Conservation (phyloP, 1,284 basidiomycete species). For the Boletus holoroseus region DNA sequence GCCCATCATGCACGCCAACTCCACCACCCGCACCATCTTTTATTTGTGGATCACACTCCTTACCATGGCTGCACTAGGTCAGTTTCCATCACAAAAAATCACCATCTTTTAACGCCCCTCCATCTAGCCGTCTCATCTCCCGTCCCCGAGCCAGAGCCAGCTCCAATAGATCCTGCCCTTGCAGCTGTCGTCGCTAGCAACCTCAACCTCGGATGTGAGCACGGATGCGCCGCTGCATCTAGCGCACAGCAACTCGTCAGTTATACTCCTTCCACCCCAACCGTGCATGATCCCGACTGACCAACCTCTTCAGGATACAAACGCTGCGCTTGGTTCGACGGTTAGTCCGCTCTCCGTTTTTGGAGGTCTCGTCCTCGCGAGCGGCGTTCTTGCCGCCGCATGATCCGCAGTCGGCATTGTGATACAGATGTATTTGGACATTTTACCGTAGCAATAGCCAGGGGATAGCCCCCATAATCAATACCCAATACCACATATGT, state of each 20-base stretch:
- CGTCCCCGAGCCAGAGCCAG: conserved; percentile 21
- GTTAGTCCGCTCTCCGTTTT: conserved; percentile 17
- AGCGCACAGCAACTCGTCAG: conserved; percentile 25
- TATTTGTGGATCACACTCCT: conserved; percentile 23
- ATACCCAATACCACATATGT: conserved; percentile 1
- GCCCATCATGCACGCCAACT: conserved; percentile 14
- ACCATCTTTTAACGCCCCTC: not conserved
- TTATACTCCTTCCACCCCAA: not conserved
- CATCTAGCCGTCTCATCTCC: conserved; percentile 21
- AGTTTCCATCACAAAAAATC: not conserved
- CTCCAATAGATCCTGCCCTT: conserved; percentile 20
- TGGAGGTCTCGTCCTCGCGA: conserved; percentile 20
- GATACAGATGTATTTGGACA: conserved; percentile 12
- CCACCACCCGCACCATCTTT: conserved; percentile 15
- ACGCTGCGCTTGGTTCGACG: conserved; percentile 21
- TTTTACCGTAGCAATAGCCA: conserved; percentile 21
- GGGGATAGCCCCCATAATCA: conserved; percentile 4
- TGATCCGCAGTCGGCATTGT: conserved; percentile 8
- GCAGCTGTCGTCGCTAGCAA: conserved; percentile 22
- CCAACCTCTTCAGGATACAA: conserved; percentile 13
- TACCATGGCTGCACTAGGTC: conserved; percentile 21
- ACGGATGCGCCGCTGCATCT: conserved; percentile 23
- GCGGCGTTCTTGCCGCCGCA: conserved; percentile 17
- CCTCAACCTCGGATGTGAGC: conserved; percentile 21
- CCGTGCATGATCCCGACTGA: not conserved